These are phyloP conservation scores for Eimeria tenella DNA, from an alignment of 169 alveolate species.

Conservation along the genomic window DNA sequence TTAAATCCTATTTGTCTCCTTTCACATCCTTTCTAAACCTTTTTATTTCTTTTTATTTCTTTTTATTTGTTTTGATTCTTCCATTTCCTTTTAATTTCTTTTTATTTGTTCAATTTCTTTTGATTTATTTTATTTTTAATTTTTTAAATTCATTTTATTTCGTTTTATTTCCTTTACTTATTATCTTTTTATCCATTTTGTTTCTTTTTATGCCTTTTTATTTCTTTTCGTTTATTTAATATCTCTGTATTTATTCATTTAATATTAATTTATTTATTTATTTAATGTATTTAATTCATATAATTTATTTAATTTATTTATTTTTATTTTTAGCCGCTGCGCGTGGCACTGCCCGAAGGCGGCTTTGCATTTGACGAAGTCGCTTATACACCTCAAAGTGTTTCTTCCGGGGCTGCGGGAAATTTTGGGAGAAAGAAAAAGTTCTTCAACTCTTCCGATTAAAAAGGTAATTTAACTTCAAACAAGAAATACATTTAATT, in stretches of 20 bases:
- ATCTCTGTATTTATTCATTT: background rate
- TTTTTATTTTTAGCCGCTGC: conserved; percentile 39
- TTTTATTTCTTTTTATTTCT: background rate
- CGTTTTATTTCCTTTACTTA: background rate
- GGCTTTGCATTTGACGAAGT: conserved; percentile 46
- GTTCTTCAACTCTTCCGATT: background rate
- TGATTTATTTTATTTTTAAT: background rate
- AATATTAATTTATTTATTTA: background rate
- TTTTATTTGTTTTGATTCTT: background rate
- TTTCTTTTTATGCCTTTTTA: background rate
- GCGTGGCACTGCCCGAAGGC: conserved; percentile 66
- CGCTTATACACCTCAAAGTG: background rate
- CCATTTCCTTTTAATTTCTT: background rate
- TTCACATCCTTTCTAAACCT: background rate
- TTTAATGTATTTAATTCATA: background rate
- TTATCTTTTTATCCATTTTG: background rate
- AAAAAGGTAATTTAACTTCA: background rate
- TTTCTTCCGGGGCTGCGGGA: conserved; percentile 52
- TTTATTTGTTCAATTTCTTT: background rate
- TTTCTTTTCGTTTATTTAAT: background rate
- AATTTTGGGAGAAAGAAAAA: conserved; percentile 55
- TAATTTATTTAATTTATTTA: background rate
- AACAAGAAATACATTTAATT: background rate
- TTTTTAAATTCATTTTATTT: no score
- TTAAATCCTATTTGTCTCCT: background rate